Conservation (phyloP, 495 filamentous ascomycete species). For the Paragyromitra xinjiangensis region DNA sequence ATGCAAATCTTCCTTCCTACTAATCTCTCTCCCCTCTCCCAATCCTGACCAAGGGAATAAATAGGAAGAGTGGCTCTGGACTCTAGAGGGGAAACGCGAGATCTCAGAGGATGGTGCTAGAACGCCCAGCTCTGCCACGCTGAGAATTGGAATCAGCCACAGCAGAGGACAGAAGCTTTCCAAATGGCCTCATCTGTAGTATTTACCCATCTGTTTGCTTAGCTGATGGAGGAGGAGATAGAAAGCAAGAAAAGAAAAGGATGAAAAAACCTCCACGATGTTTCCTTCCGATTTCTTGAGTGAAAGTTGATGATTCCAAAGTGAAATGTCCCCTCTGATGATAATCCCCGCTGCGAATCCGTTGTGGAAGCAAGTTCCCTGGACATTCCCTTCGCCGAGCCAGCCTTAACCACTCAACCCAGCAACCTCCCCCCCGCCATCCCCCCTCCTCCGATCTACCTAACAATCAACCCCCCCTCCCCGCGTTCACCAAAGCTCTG, state of each 20-base stretch:
- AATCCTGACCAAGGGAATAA: not conserved
- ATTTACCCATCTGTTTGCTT: not conserved
- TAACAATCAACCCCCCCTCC: slow-evolving; percentile 13
- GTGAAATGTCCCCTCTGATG: slow-evolving; percentile 5
- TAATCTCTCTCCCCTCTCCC: not conserved
- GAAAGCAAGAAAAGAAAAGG: not conserved
- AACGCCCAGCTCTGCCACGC: slow-evolving; percentile 10
- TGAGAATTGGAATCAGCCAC: not conserved
- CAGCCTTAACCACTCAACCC: slow-evolving; percentile 15
- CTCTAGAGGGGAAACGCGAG: not conserved
- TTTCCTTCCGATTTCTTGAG: not conserved
- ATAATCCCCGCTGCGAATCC: slow-evolving; percentile 19
- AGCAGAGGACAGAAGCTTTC: not conserved
- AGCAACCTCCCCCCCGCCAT: not conserved
- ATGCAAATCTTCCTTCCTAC: not conserved
- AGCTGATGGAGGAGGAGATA: not conserved
- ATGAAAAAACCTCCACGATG: not conserved
- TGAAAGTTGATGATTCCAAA: slow-evolving; percentile 7
- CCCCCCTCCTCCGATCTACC: slow-evolving; percentile 13
- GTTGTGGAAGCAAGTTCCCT: slow-evolving; percentile 15
- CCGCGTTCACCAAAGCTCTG: slow-evolving; percentile 2
- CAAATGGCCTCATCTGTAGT: not conserved
- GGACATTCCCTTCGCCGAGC: slow-evolving; percentile 2
- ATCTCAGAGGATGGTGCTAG: not conserved
- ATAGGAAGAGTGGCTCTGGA: not conserved